Conservation (phyloP, 345 rosid species). For the Murraya koenigii region DNA sequence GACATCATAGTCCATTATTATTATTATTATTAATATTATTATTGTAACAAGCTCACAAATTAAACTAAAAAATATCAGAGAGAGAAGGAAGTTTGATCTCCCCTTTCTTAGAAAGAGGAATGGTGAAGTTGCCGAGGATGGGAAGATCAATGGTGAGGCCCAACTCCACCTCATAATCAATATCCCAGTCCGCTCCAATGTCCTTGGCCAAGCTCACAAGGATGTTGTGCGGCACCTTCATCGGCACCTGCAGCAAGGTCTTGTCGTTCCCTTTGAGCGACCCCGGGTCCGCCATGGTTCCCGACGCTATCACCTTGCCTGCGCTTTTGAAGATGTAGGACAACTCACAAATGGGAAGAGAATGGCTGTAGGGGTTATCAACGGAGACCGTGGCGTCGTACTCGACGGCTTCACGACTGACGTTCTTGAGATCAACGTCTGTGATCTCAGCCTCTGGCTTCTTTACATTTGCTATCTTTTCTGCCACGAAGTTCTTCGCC, state of each 20-base stretch:
- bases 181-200: slow-evolving; percentile 72
- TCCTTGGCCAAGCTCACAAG: slow-evolving; percentile 64
- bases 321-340: slow-evolving; percentile 70
- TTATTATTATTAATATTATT: background rate
- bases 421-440: slow-evolving; percentile 63
- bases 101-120: slow-evolving; percentile 66
- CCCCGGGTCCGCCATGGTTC: slow-evolving; percentile 89
- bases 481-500: slow-evolving; percentile 75
- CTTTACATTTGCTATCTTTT: slow-evolving; percentile 53
- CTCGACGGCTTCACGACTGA: slow-evolving; percentile 54
- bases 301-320: slow-evolving; percentile 74
- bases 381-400: slow-evolving; percentile 68
- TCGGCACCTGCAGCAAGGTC: slow-evolving; percentile 56
- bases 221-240: slow-evolving; percentile 63
- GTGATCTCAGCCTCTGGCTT: slow-evolving; percentile 70
- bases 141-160: slow-evolving; percentile 76
- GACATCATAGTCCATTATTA: no score
- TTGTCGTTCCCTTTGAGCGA: slow-evolving; percentile 59
- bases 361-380: slow-evolving; percentile 60
- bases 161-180: slow-evolving; percentile 67
- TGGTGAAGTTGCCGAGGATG: slow-evolving; percentile 60
- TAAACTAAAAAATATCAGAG: slow-evolving; percentile 43
- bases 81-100: slow-evolving; percentile 83
- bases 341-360: slow-evolving; percentile 81
- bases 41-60: background rate